Conservation (phyloP, 306 rosid genomes). For the Fagus crenata region DNA sequence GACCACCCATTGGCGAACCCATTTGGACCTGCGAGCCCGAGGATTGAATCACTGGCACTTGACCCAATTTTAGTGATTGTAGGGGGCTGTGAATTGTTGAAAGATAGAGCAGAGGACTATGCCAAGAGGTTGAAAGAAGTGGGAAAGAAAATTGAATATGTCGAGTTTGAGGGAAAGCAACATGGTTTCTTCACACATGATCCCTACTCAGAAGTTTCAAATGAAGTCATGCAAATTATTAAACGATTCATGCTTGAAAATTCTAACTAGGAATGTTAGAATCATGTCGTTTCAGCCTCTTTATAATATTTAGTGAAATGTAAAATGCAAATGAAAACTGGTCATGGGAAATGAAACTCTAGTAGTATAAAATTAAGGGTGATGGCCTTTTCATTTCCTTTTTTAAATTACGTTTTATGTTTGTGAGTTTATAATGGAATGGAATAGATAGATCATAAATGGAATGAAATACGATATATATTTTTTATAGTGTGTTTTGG, state of each 20-base stretch:
- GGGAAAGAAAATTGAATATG: slow-evolving; percentile 58
- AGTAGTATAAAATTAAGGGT: background rate
- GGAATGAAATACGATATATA: too few relatives aligned
- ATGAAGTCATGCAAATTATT: slow-evolving; percentile 50
- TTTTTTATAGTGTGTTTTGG: too few relatives aligned
- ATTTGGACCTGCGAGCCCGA: slow-evolving; percentile 54
- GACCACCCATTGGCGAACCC: slow-evolving; percentile 89
- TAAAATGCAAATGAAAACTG: too few relatives aligned
- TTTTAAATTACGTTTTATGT: background rate
- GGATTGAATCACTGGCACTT: slow-evolving; percentile 45
- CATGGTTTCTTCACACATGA: slow-evolving; percentile 80
- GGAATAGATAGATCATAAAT: background rate
- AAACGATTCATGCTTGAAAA: slow-evolving; percentile 49
- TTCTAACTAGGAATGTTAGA: slow-evolving; percentile 30
- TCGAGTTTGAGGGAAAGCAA: slow-evolving; percentile 70
- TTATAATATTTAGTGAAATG: background rate
- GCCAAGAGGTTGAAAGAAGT: slow-evolving; percentile 46
- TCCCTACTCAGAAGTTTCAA: slow-evolving; percentile 51
- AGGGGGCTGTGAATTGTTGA: slow-evolving; percentile 74
- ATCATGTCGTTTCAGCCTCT: background rate
- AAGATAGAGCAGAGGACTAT: slow-evolving; percentile 70
- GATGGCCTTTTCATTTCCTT: background rate
- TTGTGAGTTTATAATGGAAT: background rate
- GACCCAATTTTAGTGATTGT: slow-evolving; percentile 67
- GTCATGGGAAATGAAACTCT: background rate